Conservation (phyloP, 176 grass and related monocot species). For the Thinopyrum elongatum region DNA sequence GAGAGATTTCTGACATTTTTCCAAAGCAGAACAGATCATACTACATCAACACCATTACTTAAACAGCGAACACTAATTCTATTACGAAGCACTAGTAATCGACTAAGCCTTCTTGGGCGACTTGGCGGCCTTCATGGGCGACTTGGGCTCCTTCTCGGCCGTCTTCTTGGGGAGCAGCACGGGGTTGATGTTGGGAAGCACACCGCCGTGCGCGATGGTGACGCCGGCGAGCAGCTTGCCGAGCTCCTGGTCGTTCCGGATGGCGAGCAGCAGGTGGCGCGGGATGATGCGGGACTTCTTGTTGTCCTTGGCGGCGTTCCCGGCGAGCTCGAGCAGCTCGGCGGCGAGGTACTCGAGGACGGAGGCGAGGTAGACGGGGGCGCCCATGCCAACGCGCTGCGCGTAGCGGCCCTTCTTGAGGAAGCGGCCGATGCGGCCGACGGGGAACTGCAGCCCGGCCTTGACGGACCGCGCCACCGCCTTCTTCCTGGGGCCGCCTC, state of each 20-base stretch:
- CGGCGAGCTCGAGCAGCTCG: slow-evolving; percentile 52
- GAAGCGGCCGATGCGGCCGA: slow-evolving; percentile 64
- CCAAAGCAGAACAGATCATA: too few species aligned
- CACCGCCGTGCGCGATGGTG: slow-evolving; percentile 54
- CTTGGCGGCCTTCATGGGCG: slow-evolving; percentile 44
- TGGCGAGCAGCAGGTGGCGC: slow-evolving; percentile 48
- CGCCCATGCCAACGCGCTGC: slow-evolving; percentile 36
- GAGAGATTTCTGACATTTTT: too few species aligned
- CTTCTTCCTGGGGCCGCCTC: slow-evolving; percentile 32
- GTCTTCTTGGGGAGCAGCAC: slow-evolving; percentile 61
- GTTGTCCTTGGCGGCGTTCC: slow-evolving; percentile 57
- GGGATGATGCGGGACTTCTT: slow-evolving; percentile 60
- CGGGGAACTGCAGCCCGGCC: slow-evolving; percentile 72
- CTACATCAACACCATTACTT: too few species aligned
- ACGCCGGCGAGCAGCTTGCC: slow-evolving; percentile 50
- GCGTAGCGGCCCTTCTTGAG: slow-evolving; percentile 61
- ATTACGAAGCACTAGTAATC: too few species aligned
- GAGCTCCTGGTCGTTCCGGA: slow-evolving; percentile 63
- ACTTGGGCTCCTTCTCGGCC: slow-evolving; percentile 30
- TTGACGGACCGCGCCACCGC: slow-evolving; percentile 22
- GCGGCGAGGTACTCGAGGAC: slow-evolving; percentile 45
- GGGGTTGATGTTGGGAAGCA: slow-evolving; percentile 56
- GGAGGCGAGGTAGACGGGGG: slow-evolving; percentile 38
- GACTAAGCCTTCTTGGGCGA: slow-evolving; percentile 36
- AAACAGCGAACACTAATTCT: too few species aligned